A percentile compares a stretch with the other conserved stretches of the same genome.
Conservation (phyloP, 176 grass and related monocot species). For the Otatea glauca region DNA sequence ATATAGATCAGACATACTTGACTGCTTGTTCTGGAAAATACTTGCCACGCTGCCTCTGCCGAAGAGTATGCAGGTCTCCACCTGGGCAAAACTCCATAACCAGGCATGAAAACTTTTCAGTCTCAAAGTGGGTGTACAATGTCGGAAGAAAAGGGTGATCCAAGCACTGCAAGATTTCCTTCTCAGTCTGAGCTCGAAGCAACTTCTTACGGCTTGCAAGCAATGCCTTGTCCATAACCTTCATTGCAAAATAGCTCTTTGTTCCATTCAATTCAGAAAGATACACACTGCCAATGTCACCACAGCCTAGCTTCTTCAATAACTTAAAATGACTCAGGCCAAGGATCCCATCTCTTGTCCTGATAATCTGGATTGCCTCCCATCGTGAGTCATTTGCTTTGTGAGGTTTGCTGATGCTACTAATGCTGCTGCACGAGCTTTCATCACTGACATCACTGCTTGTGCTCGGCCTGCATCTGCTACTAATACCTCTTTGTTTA, state of each 20-base stretch:
- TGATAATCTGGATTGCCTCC: conserved; percentile 75
- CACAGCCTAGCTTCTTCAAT: conserved; percentile 72
- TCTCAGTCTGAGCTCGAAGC: conserved; percentile 80
- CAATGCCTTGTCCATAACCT: conserved; percentile 80
- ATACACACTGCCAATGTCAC: conserved; percentile 89
- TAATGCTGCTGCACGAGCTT: conserved; percentile 76
- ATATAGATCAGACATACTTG: conserved; percentile 62
- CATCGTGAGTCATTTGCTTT: conserved; percentile 77
- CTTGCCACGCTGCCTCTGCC: conserved; percentile 78
- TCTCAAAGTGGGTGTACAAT: conserved; percentile 84
- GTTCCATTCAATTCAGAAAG: conserved; percentile 77
- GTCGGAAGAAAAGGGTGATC: conserved; percentile 87
- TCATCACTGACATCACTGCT: conserved; percentile 75
- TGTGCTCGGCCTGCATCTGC: conserved; percentile 60
- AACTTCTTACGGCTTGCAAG: conserved; percentile 78
- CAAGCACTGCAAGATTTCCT: conserved; percentile 72
- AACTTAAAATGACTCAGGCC: conserved; percentile 80
- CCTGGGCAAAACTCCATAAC: conserved; percentile 88
- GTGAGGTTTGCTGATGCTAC: conserved; percentile 70
- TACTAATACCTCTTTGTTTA: conserved; percentile 55
- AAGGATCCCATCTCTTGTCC: conserved; percentile 54
- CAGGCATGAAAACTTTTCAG: conserved; percentile 86
- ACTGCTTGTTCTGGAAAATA: conserved; percentile 85
- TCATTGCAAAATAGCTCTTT: conserved; percentile 85
- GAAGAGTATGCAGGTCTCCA: conserved; percentile 74